Percentiles rank a stretch among this genome's conserved stretches.
Conservation (phyloP, 768 basidiomycete species). For the Trichaptum fuscoviolaceum region DNA sequence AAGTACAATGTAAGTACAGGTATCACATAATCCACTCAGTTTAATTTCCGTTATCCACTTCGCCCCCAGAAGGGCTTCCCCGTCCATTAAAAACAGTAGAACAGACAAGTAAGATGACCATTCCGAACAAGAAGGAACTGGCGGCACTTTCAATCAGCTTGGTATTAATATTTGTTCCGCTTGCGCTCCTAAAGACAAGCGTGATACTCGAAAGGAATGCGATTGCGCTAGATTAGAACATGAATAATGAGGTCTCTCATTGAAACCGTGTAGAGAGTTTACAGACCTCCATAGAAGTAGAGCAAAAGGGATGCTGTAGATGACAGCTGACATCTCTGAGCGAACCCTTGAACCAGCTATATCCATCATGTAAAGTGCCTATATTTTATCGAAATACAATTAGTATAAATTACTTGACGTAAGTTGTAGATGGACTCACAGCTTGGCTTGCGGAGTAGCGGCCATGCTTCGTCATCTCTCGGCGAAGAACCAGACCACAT, state of each 20-base stretch:
- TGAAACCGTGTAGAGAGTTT: background rate
- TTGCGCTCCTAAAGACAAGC: background rate
- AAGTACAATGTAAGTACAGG: no score
- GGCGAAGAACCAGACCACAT: background rate
- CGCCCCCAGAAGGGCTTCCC: no score
- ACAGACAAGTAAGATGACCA: background rate
- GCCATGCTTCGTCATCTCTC: background rate
- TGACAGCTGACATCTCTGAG: background rate
- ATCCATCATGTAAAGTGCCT: background rate
- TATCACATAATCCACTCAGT: no score
- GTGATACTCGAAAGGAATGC: background rate
- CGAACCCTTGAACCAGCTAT: background rate
- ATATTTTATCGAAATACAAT: background rate
- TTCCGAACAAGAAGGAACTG: background rate
- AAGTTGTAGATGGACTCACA: background rate
- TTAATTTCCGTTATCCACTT: no score
- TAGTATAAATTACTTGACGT: background rate
- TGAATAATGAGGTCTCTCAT: background rate
- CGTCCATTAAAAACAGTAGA: background rate
- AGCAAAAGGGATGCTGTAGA: background rate
- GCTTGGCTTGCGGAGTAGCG: background rate
- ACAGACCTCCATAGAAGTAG: background rate
- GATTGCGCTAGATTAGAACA: background rate
- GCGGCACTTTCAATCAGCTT: background rate
- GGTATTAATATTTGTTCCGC: background rate